Percentiles rank a stretch among this genome's conserved stretches.
phyloP scores from a whole-genome alignment of 257 asterid species.

The Solanum ossicruentum region DNA sequence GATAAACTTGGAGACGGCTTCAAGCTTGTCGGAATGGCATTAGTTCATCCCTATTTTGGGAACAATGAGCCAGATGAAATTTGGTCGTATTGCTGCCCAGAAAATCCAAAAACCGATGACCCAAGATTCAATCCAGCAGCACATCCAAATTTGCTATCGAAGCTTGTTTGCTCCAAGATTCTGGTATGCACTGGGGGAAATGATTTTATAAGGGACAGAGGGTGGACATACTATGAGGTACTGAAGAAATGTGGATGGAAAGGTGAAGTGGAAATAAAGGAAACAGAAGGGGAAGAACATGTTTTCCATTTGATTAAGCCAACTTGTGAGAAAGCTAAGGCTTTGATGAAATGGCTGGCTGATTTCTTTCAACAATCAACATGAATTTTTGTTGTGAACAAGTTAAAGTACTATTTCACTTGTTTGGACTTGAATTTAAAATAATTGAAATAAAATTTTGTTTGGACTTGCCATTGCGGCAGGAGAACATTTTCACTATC shows the following conservation, averaged over 20 bases:
- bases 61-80: constrained; percentile 6
- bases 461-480: not conserved
- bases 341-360: constrained; percentile 20
- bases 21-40: constrained; percentile 30
- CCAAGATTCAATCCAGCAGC: constrained; percentile 58
- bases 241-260: constrained; percentile 63
- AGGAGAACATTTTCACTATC: not conserved
- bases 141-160: constrained; percentile 30
- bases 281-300: constrained; percentile 47
- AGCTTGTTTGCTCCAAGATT: constrained; percentile 45
- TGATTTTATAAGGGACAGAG: constrained; percentile 40
- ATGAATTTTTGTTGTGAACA: not conserved
- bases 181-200: constrained; percentile 39
- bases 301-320: constrained; percentile 38
- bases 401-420: not conserved
- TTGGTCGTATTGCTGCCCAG: constrained; percentile 27
- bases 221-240: constrained; percentile 30
- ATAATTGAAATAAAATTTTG: not conserved
- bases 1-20: not conserved
- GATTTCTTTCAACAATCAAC: constrained; percentile 5
- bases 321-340: constrained; percentile 27
- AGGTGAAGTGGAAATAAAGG: constrained; percentile 44
- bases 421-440: not conserved
- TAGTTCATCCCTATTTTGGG: constrained; percentile 67
- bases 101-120: constrained; percentile 25